Base-by-base conservation (phyloP, 768 basidiomycete genomes). In the Kwoniella dejecticola region DNA sequence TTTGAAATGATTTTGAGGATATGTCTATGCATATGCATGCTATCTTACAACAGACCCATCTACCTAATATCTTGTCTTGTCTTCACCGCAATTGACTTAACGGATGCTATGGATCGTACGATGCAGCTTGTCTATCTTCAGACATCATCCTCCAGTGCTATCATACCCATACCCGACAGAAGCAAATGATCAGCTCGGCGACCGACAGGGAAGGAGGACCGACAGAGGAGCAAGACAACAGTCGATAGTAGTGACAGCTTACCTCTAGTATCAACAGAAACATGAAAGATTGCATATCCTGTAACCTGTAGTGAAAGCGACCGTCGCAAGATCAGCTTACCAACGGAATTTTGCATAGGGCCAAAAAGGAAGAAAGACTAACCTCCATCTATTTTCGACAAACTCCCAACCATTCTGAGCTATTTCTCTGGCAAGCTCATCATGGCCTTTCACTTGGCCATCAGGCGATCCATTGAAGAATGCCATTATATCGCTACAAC, bases 271-370 rank as follows among this genome's bases (percentile, higher is more conserved):
- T 50, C 45, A 69, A 57, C 12, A 77, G 47, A 45, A 69, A 65
- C 46, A 64, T 74, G 52, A 61, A 77, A 27, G 71, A 71, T 56
- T 74, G 75, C 75, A 77, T 77, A 52, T 74, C 75, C 27, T 65
- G 65, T 47, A 66, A 52, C 38, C 71, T 72, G 26, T n/a, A 45
- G 11, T 49, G 21, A 24, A 11, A 47, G 6, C n/a, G n/a, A n/a
- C n/a, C n/a, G n/a, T n/a, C n/a, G n/a, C n/a, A n/a, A n/a, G n/a
- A n/a, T n/a, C n/a, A n/a, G n/a, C n/a, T n/a, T n/a, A n/a, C n/a
- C n/a, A n/a, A n/a, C n/a, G n/a, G n/a, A n/a, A n/a, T n/a, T n/a
- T n/a, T n/a, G n/a, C n/a, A n/a, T n/a, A n/a, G n/a, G n/a, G n/a
- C n/a, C n/a, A n/a, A n/a, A n/a, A n/a, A n/a, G n/a, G n/a, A n/a